phyloP scores from a whole-genome alignment of 305 asterid species.

The Plantago coronopus region DNA sequence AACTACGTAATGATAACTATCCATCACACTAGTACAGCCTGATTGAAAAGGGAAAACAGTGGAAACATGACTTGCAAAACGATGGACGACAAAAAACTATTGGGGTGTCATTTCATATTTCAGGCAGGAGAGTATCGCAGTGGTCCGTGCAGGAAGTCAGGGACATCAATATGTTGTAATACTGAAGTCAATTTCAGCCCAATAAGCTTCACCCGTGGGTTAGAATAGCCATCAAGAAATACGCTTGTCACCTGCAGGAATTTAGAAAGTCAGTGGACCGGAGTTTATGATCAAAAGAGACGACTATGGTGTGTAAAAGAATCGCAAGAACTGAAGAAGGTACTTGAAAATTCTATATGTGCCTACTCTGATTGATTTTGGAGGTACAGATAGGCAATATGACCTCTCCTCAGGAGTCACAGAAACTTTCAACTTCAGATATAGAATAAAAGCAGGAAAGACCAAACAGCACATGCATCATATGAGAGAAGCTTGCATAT shows the following conservation, averaged over 20 bases:
- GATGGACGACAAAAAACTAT: background rate
- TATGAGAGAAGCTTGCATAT: too few species aligned
- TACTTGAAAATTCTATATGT: too few species aligned
- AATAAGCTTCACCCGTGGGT: constrained; percentile 52
- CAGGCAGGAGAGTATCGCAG: constrained; percentile 43
- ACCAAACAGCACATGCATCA: constrained; percentile 28
- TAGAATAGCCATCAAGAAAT: constrained; percentile 74
- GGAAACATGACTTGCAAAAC: background rate
- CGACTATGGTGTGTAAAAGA: too few species aligned
- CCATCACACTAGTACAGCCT: too few species aligned
- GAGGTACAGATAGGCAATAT: too few species aligned
- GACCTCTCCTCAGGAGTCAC: too few species aligned
- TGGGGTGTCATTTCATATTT: background rate
- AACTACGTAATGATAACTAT: too few species aligned
- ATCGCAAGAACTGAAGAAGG: background rate
- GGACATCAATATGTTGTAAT: constrained; percentile 44
- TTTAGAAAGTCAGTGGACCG: constrained; percentile 5
- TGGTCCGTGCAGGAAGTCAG: constrained; percentile 48
- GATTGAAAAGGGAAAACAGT: too few species aligned
- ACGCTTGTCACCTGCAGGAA: constrained; percentile 55
- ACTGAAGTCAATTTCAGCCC: constrained; percentile 62
- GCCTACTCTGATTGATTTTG: too few species aligned
- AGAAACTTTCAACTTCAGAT: too few species aligned
- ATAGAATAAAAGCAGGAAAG: background rate
- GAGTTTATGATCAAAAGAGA: background rate